A percentile compares a stretch with the other conserved stretches of the same genome.
phyloP scores from a whole-genome alignment of 345 rosid species.

The Aethionema arabicum region DNA sequence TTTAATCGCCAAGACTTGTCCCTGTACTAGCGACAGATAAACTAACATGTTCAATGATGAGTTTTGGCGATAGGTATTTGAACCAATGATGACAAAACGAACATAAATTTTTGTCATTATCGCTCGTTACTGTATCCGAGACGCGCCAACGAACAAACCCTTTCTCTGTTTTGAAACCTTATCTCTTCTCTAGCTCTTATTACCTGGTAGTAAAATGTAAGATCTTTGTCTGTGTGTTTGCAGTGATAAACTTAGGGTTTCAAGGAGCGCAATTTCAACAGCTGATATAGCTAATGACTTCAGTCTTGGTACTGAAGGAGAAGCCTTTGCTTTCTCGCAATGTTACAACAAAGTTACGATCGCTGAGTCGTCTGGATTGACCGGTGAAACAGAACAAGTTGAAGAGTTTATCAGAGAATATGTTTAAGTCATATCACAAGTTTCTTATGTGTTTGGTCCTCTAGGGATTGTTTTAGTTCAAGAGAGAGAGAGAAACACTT shows the following conservation, averaged over 20 bases:
- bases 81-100: too few relatives aligned
- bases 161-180: background rate
- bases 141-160: too few relatives aligned
- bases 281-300: slow-evolving; percentile 80
- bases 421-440: slow-evolving; percentile 59
- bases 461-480: too few relatives aligned
- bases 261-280: slow-evolving; percentile 67
- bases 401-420: slow-evolving; percentile 72
- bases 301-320: slow-evolving; percentile 72
- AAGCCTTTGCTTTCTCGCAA: slow-evolving; percentile 65
- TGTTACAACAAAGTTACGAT: slow-evolving; percentile 68
- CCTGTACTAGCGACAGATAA: too few relatives aligned
- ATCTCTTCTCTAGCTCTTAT: too few relatives aligned
- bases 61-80: too few relatives aligned
- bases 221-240: slow-evolving; percentile 15
- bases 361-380: slow-evolving; percentile 77
- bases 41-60: too few relatives aligned
- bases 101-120: too few relatives aligned
- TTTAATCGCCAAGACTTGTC: too few relatives aligned
- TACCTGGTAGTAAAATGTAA: background rate
- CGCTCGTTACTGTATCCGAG: too few relatives aligned
- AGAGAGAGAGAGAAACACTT: too few relatives aligned
- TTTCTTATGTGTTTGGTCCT: too few relatives aligned
- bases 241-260: slow-evolving; percentile 66
- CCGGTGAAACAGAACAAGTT: slow-evolving; percentile 58